These are phyloP conservation scores for Arthrobotrys pseudoclavata DNA, from an alignment of 2,329 filamentous ascomycete genomes.

Conservation along the genomic window DNA sequence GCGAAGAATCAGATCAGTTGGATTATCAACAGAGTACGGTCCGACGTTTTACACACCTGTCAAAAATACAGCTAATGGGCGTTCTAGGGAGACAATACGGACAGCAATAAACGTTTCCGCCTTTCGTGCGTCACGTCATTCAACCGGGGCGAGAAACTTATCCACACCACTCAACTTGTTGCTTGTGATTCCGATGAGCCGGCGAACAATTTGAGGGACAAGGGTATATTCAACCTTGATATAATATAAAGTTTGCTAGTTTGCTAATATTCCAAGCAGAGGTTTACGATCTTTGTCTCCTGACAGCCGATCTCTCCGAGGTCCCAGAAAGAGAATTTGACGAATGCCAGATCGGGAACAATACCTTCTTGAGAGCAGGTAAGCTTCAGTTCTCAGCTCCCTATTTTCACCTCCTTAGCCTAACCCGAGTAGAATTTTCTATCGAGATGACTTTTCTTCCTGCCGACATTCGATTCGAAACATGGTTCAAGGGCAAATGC, in stretches of 20 bases:
- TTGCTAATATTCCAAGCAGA: slow-evolving; percentile 39
- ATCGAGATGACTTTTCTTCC: slow-evolving; percentile 59
- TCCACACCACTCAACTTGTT: slow-evolving; percentile 54
- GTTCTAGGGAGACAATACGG: slow-evolving; percentile 50
- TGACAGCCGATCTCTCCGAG: slow-evolving; percentile 57
- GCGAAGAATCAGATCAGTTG: slow-evolving; percentile 58
- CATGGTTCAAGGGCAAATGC: slow-evolving; percentile 60
- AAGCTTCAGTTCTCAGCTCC: not conserved
- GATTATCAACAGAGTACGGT: slow-evolving; percentile 58
- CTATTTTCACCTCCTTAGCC: not conserved
- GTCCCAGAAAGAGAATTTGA: slow-evolving; percentile 58
- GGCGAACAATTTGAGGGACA: slow-evolving; percentile 50
- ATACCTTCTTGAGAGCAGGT: slow-evolving; percentile 58
- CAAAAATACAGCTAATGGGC: not conserved
- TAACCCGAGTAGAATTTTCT: slow-evolving; percentile 47
- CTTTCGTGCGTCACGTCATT: slow-evolving; percentile 59
- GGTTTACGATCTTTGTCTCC: slow-evolving; percentile 57
- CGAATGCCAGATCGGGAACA: slow-evolving; percentile 58
- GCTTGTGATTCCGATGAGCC: slow-evolving; percentile 57
- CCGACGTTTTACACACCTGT: not conserved
- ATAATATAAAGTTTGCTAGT: not conserved
- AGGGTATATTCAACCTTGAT: slow-evolving; percentile 22
- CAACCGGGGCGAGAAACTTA: slow-evolving; percentile 56
- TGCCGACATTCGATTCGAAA: slow-evolving; percentile 57
- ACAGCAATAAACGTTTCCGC: slow-evolving; percentile 53